These are phyloP conservation scores for Plasmodium gonderi DNA, from an alignment of 169 alveolate genomes.

Conservation along the genomic window DNA sequence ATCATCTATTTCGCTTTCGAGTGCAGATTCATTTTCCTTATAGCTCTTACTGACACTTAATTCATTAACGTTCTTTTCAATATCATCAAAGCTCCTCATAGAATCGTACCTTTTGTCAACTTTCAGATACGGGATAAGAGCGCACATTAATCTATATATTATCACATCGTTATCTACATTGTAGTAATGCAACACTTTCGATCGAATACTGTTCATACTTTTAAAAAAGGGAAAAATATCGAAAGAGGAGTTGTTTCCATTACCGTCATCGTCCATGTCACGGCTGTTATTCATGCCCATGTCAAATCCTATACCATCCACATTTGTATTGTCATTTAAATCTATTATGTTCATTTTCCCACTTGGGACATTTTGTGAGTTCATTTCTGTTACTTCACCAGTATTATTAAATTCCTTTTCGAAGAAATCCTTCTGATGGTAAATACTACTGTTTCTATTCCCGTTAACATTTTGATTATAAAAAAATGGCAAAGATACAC, in stretches of 20 bases:
- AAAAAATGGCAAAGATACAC: too few species aligned
- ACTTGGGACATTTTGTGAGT: background rate
- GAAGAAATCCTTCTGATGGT: background rate
- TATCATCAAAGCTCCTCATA: slow-evolving; percentile 14
- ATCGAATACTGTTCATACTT: slow-evolving; percentile 16
- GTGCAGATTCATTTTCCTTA: background rate
- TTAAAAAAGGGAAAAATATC: slow-evolving; percentile 60
- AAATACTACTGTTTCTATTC: background rate
- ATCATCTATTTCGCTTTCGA: slow-evolving; percentile 18
- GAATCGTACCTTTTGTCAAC: slow-evolving; percentile 40
- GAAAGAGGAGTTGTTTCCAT: slow-evolving; percentile 25
- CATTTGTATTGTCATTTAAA: slow-evolving; percentile 4
- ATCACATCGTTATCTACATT: slow-evolving; percentile 55
- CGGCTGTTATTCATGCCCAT: background rate
- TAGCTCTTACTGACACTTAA: background rate
- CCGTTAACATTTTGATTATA: background rate
- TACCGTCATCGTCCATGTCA: background rate
- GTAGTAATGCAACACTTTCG: slow-evolving; percentile 24
- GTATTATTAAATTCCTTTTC: background rate
- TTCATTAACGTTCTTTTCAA: background rate
- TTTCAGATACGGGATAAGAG: slow-evolving; percentile 42
- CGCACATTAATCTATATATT: slow-evolving; percentile 74
- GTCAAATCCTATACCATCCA: background rate
- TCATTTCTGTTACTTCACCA: background rate
- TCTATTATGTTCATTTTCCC: slow-evolving; percentile 70